These are phyloP conservation scores for Exutisphaerella laricina DNA, from an alignment of 2,329 filamentous ascomycete species.

Conservation along the genomic window DNA sequence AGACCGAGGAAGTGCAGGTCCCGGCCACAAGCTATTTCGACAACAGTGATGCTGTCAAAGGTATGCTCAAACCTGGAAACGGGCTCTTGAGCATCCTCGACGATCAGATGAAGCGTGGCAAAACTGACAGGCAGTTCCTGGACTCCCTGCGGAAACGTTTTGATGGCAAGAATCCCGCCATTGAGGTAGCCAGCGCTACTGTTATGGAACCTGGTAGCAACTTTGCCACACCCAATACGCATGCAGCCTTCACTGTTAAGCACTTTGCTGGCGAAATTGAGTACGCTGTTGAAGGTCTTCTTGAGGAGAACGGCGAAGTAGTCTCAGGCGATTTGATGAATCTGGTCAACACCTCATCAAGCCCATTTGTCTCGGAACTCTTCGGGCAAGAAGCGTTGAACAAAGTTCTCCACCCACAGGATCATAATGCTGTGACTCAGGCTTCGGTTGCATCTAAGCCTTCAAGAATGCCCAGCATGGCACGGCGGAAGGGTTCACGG, in stretches of 20 bases:
- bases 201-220: slow-evolving; percentile 80
- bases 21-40: slow-evolving; percentile 95
- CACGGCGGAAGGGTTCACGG: slow-evolving; percentile 65
- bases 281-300: slow-evolving; percentile 76
- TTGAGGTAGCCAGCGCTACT: slow-evolving; percentile 69
- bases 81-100: slow-evolving; percentile 91
- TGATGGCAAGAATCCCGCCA: slow-evolving; percentile 87
- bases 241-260: slow-evolving; percentile 80
- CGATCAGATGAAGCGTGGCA: slow-evolving; percentile 85
- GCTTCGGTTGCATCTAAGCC: slow-evolving; percentile 95
- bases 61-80: slow-evolving; percentile 85
- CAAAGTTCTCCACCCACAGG: slow-evolving; percentile 87
- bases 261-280: slow-evolving; percentile 97
- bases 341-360: slow-evolving; percentile 81
- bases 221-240: slow-evolving; percentile 74
- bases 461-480: slow-evolving; percentile 85
- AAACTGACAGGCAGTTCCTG: slow-evolving; percentile 81
- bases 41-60: slow-evolving; percentile 90
- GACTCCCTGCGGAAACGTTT: slow-evolving; percentile 91
- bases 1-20: slow-evolving; percentile 87
- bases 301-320: slow-evolving; percentile 94
- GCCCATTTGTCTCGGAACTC: slow-evolving; percentile 78
- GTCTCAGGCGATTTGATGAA: slow-evolving; percentile 96
- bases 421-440: slow-evolving; percentile 86
- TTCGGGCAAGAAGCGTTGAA: slow-evolving; percentile 96